Evolutionary conservation across 768 basidiomycete species (phyloP).

Genomic region (Leccinum incarnatum): DNA sequence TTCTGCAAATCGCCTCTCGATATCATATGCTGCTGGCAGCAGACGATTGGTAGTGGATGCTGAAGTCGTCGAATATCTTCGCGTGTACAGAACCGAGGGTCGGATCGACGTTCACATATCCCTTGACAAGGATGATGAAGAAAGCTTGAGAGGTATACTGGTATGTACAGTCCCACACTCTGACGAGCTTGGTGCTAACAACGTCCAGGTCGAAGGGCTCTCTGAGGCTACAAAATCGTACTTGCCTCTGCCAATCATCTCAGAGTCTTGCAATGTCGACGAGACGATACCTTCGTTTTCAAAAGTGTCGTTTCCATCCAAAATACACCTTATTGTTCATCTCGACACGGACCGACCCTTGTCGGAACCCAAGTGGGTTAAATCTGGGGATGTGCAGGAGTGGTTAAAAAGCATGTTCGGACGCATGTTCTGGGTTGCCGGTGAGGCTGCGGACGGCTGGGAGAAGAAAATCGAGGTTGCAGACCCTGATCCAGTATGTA

Average conservation of each 20-base stretch:
- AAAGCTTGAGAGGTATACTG: constrained; percentile 68
- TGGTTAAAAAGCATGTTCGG: constrained; percentile 91
- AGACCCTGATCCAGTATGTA: constrained; percentile 91
- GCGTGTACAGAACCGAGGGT: constrained; percentile 77
- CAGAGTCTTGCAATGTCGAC: constrained; percentile 46
- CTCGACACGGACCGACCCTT: constrained; percentile 86
- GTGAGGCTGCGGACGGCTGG: constrained; percentile 88
- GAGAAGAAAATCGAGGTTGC: constrained; percentile 88
- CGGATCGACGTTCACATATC: constrained; percentile 79
- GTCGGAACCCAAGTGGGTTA: constrained; percentile 96
- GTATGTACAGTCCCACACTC: constrained; percentile 43
- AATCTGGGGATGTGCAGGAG: constrained; percentile 90
- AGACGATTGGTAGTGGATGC: constrained; percentile 87
- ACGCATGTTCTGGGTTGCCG: constrained; percentile 82
- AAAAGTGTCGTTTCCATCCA: constrained; percentile 48
- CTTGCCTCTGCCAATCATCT: constrained; percentile 49
- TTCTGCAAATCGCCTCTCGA: constrained; percentile 85
- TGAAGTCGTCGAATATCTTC: constrained; percentile 77
- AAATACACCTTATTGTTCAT: constrained; percentile 66
- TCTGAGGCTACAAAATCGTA: constrained; percentile 74
- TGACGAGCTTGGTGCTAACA: constrained; percentile 9
- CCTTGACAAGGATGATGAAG: constrained; percentile 52
- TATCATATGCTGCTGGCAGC: constrained; percentile 90
- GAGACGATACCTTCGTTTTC: constrained; percentile 72
- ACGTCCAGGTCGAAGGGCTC: constrained; percentile 64